Evolutionary conservation across 345 rosid species (phyloP).

Genomic region (Corymbia maculata): DNA sequence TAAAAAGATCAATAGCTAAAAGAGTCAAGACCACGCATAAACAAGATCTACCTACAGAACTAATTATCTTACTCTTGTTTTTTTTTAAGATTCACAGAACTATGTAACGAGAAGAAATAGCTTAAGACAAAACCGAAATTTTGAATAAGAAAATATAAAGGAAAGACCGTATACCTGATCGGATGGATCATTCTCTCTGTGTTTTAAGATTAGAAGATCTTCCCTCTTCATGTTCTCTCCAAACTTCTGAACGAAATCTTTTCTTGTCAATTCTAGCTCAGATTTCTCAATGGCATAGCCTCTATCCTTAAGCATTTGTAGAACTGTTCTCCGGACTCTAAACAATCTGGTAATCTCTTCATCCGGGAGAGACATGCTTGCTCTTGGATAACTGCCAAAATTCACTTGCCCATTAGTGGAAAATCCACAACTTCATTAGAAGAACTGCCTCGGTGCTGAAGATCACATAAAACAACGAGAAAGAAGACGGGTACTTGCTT

Average conservation of each 20-base stretch:
- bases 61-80: not conserved
- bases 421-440: not conserved
- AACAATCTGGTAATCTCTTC: slow-evolving; percentile 42
- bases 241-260: slow-evolving; percentile 34
- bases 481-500: not conserved
- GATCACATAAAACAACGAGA: not conserved
- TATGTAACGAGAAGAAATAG: not conserved
- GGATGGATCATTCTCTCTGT: slow-evolving; percentile 17
- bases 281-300: slow-evolving; percentile 30
- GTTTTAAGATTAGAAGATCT: slow-evolving; percentile 17
- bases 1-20: not conserved
- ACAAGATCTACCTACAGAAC: not conserved
- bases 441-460: not conserved
- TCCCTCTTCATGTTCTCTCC: slow-evolving; percentile 35
- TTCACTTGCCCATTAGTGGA: not conserved
- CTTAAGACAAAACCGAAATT: not conserved
- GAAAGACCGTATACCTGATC: slow-evolving; percentile 27
- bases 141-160: not conserved
- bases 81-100: not conserved
- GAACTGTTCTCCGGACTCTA: slow-evolving; percentile 37
- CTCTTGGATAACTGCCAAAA: not conserved
- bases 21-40: not conserved
- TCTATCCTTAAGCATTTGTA: slow-evolving; percentile 54
- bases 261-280: slow-evolving; percentile 38
- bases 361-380: slow-evolving; percentile 17